Base-by-base conservation (phyloP, 495 filamentous ascomycete genomes). In the Thermochaetoides thermophila region DNA sequence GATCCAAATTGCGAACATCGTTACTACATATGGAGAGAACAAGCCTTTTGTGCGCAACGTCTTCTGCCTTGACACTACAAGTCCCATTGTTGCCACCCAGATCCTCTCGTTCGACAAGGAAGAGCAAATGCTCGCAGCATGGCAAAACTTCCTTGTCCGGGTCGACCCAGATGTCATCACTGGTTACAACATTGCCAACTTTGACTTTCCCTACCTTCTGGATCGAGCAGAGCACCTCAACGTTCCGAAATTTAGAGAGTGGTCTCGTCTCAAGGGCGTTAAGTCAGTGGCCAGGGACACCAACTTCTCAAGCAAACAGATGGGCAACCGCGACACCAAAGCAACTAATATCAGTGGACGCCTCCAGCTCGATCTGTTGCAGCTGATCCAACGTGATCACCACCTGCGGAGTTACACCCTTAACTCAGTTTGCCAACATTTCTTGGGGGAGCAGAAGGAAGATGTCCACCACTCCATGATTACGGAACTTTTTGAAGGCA, bases 381-480 rank as follows among this genome's bases (percentile, higher is more conserved):
- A 99, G 49, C 50, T 95, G 17, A 73, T 99, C 23, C 89, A 99
- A 48, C 68, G 91, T 36, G 91, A 99, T 47, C 74, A 96, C 42
- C 89, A 96, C 26, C 63, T 99, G 24, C 71, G 89, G 57, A 94
- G 85, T 56, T 99, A 99, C 48, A 99, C 91, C 0, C 68, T 99
- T 8, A 99, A 99, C 55, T 91, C 86, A 1, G 89, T 99, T 11
- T 95, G 77, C 32, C 77, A 85, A n/a, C 82, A 96, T 37, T 99
- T 99, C 46, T 60, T 99, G 32, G 81, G 84, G 15, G 89, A 99
- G 49, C 89, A 97, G 51, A 99, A 99, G 50, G 89, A 99, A 57
- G 89, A 99, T 55, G 89, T 99, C 1, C 91, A 99, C 48, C 75
- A 96, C 54, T 94, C 83, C 5, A 99, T 99, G 82, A 99, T 99